phyloP scores from a whole-genome alignment of 2,329 filamentous ascomycete species.

The Plenodomus biglobosus region DNA sequence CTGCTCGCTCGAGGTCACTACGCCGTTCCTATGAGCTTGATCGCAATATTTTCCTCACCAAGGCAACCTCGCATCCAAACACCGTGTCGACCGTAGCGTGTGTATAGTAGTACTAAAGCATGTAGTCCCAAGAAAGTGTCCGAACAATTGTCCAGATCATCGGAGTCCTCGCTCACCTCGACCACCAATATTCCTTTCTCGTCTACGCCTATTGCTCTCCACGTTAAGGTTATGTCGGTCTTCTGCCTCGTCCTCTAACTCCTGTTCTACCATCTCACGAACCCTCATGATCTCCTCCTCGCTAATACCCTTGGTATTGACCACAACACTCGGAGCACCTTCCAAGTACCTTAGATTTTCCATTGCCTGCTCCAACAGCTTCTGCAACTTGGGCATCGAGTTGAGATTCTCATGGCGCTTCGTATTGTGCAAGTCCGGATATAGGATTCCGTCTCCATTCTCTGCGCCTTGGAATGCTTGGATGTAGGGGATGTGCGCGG shows the following conservation, averaged over 20 bases:
- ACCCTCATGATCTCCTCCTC: constrained; percentile 61
- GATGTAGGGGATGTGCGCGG: constrained; percentile 78
- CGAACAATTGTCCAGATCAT: constrained; percentile 1
- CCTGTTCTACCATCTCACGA: constrained; percentile 68
- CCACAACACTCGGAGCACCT: constrained; percentile 71
- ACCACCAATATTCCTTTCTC: constrained; percentile 50
- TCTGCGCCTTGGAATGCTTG: constrained; percentile 81
- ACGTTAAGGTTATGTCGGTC: constrained; percentile 63
- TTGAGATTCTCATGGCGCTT: constrained; percentile 74
- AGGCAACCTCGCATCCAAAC: background rate
- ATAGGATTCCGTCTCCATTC: constrained; percentile 68
- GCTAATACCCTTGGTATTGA: constrained; percentile 79
- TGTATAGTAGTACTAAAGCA: background rate
- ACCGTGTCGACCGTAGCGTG: background rate
- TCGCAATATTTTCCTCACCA: background rate
- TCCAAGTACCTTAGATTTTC: constrained; percentile 87
- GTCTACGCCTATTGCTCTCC: constrained; percentile 44
- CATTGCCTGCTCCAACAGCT: constrained; percentile 74
- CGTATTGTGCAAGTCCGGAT: constrained; percentile 84
- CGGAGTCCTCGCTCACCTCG: constrained; percentile 44
- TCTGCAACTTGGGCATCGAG: constrained; percentile 70
- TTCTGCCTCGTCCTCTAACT: constrained; percentile 65
- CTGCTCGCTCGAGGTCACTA: no score
- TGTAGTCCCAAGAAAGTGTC: background rate
- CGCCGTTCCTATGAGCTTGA: no score